Percentiles rank a stretch among this genome's conserved stretches.
Conservation (phyloP, 176 grass and related monocot genomes). For the Ensete glaucum region DNA sequence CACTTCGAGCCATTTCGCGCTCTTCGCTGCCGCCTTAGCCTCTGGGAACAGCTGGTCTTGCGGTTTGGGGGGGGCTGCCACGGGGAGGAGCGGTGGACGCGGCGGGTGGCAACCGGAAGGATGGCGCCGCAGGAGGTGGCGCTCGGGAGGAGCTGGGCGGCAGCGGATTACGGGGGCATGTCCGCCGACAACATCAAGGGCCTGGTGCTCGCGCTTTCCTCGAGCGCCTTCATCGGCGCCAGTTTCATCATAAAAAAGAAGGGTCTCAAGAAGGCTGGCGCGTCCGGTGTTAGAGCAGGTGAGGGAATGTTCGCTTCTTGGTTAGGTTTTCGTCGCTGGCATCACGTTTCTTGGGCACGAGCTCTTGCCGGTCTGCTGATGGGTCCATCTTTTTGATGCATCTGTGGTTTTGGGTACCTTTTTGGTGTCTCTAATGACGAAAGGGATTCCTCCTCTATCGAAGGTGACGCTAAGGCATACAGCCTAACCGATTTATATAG, state of each 20-base stretch:
- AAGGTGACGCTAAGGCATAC: too few relatives aligned
- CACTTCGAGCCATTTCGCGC: neutral
- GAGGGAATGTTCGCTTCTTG: neutral
- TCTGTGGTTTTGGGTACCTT: neutral
- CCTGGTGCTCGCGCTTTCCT: neutral
- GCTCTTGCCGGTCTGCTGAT: neutral
- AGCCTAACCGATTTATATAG: too few relatives aligned
- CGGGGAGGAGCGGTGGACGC: neutral
- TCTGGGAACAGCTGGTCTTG: too few relatives aligned
- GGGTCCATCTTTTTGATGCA: too few relatives aligned
- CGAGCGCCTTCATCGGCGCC: constrained; percentile 4
- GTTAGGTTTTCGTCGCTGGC: neutral
- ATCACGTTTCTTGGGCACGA: neutral
- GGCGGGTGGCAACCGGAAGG: neutral
- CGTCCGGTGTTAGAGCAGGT: neutral
- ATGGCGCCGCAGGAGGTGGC: neutral
- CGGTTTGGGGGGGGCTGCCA: neutral
- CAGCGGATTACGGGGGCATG: neutral
- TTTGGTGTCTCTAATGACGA: too few relatives aligned
- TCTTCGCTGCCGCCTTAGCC: neutral
- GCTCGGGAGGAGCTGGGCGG: neutral
- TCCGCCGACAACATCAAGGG: constrained; percentile 12
- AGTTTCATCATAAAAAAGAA: constrained; percentile 11
- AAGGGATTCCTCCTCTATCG: too few relatives aligned
- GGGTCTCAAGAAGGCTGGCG: neutral